A percentile compares a stretch with the other conserved stretches of the same genome.
phyloP scores from a whole-genome alignment of 805 yeast species.

The Cyberlindnera maritima region DNA sequence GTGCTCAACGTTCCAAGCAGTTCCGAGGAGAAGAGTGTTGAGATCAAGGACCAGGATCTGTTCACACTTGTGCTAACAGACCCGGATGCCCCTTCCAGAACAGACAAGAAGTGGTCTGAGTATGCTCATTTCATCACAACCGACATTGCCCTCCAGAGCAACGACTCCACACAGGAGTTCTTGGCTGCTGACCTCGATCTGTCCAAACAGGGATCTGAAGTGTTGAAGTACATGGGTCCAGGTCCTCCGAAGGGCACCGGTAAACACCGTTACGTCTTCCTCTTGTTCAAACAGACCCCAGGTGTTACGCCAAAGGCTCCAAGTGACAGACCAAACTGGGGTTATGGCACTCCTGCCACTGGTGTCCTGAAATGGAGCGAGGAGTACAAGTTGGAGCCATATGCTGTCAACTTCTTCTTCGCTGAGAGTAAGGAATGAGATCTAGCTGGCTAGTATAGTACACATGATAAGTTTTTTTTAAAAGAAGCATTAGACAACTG shows the following conservation, averaged over 20 bases:
- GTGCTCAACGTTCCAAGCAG: slow-evolving; percentile 35
- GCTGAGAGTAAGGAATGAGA: slow-evolving; percentile 54
- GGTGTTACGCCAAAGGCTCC: slow-evolving; percentile 35
- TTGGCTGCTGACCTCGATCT: slow-evolving; percentile 36
- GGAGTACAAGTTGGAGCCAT: slow-evolving; percentile 58
- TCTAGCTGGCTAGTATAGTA: neutral
- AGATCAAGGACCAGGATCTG: slow-evolving; percentile 37
- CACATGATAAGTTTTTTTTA: no score
- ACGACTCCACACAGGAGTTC: slow-evolving; percentile 28
- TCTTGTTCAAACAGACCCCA: slow-evolving; percentile 65
- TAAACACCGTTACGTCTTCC: slow-evolving; percentile 80
- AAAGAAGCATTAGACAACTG: no score
- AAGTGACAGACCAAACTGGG: slow-evolving; percentile 72
- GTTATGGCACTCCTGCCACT: slow-evolving; percentile 74
- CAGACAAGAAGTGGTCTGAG: slow-evolving; percentile 86
- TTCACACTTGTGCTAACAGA: slow-evolving; percentile 83
- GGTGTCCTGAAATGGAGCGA: slow-evolving; percentile 77
- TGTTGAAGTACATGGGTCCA: slow-evolving; percentile 72
- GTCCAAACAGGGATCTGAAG: slow-evolving; percentile 36
- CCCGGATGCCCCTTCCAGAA: slow-evolving; percentile 89
- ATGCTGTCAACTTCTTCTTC: slow-evolving; percentile 78
- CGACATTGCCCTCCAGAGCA: slow-evolving; percentile 47
- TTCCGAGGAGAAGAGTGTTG: slow-evolving; percentile 18
- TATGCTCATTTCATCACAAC: slow-evolving; percentile 71
- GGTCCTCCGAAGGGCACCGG: slow-evolving; percentile 90